Evolutionary conservation across 768 basidiomycete species (phyloP).

Genomic region (Chlorophyllum brunneum): DNA sequence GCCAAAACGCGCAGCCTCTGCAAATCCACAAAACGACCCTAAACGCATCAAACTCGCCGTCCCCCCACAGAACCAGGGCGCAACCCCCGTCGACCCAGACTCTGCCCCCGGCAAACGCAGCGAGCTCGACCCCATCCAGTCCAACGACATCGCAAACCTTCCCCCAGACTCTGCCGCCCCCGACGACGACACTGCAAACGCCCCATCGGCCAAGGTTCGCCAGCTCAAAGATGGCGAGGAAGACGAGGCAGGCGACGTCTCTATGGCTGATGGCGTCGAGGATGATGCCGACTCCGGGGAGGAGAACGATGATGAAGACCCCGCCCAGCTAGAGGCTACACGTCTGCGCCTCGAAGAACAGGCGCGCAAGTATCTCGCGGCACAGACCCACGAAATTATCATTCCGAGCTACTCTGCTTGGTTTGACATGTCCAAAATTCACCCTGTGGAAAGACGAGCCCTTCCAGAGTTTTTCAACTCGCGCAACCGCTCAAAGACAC

Average conservation of each 20-base stretch:
- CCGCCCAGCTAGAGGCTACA: constrained; percentile 78
- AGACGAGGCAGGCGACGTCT: constrained; percentile 62
- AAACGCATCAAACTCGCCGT: constrained; percentile 59
- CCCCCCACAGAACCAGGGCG: constrained; percentile 57
- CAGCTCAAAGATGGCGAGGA: constrained; percentile 53
- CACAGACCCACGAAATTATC: constrained; percentile 95
- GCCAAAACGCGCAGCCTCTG: constrained; percentile 62
- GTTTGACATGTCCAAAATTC: constrained; percentile 95
- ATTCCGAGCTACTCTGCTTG: constrained; percentile 97
- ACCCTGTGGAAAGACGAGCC: constrained; percentile 86
- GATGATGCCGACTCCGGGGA: constrained; percentile 77
- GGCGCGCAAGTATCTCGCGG: constrained; percentile 91
- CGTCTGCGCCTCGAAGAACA: constrained; percentile 79
- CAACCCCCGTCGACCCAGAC: constrained; percentile 72
- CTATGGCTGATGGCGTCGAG: constrained; percentile 76
- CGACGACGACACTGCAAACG: constrained; percentile 7
- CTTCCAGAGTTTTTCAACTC: constrained; percentile 99
- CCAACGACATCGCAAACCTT: constrained; percentile 77
- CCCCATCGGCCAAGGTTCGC: constrained; percentile 31
- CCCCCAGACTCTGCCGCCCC: constrained; percentile 27
- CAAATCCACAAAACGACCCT: constrained; percentile 46
- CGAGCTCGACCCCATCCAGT: constrained; percentile 81
- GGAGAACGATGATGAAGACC: constrained; percentile 83
- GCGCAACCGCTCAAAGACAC: constrained; percentile 91
- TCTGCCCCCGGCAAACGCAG: constrained; percentile 80